phyloP scores from a whole-genome alignment of 108 stramenopile species.

The Cylindrotheca closterium region DNA sequence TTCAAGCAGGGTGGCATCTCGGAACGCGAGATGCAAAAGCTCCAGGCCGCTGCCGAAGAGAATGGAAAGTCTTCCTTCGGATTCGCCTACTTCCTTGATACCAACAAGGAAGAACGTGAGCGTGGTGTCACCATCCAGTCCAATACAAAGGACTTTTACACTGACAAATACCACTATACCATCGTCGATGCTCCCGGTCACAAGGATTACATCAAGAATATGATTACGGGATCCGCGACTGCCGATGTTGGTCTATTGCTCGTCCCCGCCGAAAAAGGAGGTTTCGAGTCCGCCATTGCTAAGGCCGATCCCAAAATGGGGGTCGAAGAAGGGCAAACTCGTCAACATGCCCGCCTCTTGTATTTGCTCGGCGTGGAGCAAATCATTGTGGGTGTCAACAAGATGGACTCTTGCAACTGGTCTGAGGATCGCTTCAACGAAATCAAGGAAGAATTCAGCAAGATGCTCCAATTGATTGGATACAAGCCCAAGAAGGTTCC shows the following conservation, averaged over 20 bases:
- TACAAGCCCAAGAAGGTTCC: constrained; percentile 78
- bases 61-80: constrained; percentile 71
- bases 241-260: constrained; percentile 71
- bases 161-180: constrained; percentile 74
- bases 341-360: constrained; percentile 69
- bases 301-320: constrained; percentile 70
- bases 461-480: constrained; percentile 70
- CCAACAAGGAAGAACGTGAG: constrained; percentile 70
- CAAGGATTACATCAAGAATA: constrained; percentile 83
- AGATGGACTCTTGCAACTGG: constrained; percentile 70
- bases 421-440: constrained; percentile 60
- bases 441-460: constrained; percentile 66
- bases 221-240: constrained; percentile 69
- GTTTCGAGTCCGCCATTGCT: constrained; percentile 73
- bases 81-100: constrained; percentile 71
- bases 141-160: constrained; percentile 77
- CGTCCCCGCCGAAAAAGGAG: constrained; percentile 71
- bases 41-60: constrained; percentile 57
- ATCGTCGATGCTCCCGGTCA: constrained; percentile 73
- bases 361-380: constrained; percentile 72
- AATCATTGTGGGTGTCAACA: constrained; percentile 71
- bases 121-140: constrained; percentile 71
- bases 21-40: constrained; percentile 68
- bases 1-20: constrained; percentile 71
- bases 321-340: constrained; percentile 72